phyloP scores from a whole-genome alignment of 768 basidiomycete genomes.

The Porphyrellus cyaneotinctus region DNA sequence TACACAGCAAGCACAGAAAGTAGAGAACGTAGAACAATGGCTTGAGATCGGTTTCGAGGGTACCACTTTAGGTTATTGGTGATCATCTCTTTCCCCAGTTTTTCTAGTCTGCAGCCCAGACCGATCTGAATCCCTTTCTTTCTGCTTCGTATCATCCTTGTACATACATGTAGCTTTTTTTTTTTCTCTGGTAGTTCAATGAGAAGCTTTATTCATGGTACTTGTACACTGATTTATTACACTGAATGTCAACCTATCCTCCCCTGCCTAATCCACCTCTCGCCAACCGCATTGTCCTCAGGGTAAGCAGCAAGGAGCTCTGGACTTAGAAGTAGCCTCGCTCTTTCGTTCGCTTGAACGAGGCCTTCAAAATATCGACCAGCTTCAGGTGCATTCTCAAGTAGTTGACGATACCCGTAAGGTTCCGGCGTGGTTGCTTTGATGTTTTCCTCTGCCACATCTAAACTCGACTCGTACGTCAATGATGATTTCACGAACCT shows the following conservation, averaged over 20 bases:
- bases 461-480: conserved; percentile 13
- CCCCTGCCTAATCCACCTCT: conserved; percentile 33
- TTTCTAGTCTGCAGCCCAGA: not conserved
- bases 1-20: conserved; percentile 19
- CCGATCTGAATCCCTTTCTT: not conserved
- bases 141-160: not conserved
- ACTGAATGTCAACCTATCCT: conserved; percentile 1
- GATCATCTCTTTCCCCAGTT: conserved; percentile 15
- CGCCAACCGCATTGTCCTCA: conserved; percentile 41
- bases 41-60: conserved; percentile 61
- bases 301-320: conserved; percentile 43
- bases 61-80: conserved; percentile 63
- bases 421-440: conserved; percentile 17
- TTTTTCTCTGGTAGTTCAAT: not conserved
- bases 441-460: conserved; percentile 38
- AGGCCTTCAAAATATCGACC: conserved; percentile 39
- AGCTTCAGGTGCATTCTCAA: conserved; percentile 24
- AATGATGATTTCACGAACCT: not conserved
- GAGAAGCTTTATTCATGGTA: conserved; percentile 1
- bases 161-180: not conserved
- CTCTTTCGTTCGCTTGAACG: conserved; percentile 24
- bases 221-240: not conserved
- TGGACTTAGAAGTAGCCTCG: conserved; percentile 39
- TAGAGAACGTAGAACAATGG: conserved; percentile 52
- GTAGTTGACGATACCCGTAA: conserved; percentile 21